Percentiles rank a stretch among this genome's conserved stretches.
Conservation (phyloP, 2,329 filamentous ascomycete species). For the Colletotrichum cuscutae region DNA sequence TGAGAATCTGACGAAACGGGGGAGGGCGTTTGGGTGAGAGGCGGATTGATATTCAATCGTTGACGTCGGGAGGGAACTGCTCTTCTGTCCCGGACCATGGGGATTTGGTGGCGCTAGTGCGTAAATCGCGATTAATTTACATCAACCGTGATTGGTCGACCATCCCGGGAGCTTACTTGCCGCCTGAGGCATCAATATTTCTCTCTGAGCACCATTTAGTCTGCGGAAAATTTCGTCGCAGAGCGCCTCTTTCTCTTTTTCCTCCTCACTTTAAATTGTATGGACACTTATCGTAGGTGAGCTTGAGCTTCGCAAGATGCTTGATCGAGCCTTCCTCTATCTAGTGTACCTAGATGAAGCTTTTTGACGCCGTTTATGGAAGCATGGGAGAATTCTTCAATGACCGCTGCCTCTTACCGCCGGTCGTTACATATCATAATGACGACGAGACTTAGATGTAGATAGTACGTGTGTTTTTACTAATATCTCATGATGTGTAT, state of each 20-base stretch:
- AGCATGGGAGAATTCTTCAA: slow-evolving; percentile 73
- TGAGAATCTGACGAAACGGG: slow-evolving; percentile 51
- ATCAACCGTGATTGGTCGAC: slow-evolving; percentile 52
- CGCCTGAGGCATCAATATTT: slow-evolving; percentile 50
- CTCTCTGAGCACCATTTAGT: slow-evolving; percentile 19
- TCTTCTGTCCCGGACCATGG: slow-evolving; percentile 44
- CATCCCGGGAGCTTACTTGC: slow-evolving; percentile 12
- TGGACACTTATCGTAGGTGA: slow-evolving; percentile 79
- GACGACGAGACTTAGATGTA: not conserved
- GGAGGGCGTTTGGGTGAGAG: slow-evolving; percentile 39
- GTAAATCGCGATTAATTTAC: slow-evolving; percentile 55
- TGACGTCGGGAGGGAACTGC: slow-evolving; percentile 51
- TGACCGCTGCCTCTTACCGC: slow-evolving; percentile 78
- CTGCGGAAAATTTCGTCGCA: slow-evolving; percentile 29
- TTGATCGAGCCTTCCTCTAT: slow-evolving; percentile 77
- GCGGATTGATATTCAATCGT: slow-evolving; percentile 51
- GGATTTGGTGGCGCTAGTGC: slow-evolving; percentile 51
- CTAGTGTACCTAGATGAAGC: slow-evolving; percentile 70
- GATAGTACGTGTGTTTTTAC: not conserved
- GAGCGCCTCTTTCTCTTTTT: slow-evolving; percentile 47
- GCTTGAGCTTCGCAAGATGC: slow-evolving; percentile 61
- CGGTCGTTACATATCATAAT: slow-evolving; percentile 70
- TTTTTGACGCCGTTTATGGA: slow-evolving; percentile 75
- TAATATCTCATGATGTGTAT: not conserved
- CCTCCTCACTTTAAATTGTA: slow-evolving; percentile 68